Evolutionary conservation across 202 grass and related monocot genomes (phyloP), one percentile per base, ranked within the genome.

Genomic region (Zoysia matrella): DNA sequence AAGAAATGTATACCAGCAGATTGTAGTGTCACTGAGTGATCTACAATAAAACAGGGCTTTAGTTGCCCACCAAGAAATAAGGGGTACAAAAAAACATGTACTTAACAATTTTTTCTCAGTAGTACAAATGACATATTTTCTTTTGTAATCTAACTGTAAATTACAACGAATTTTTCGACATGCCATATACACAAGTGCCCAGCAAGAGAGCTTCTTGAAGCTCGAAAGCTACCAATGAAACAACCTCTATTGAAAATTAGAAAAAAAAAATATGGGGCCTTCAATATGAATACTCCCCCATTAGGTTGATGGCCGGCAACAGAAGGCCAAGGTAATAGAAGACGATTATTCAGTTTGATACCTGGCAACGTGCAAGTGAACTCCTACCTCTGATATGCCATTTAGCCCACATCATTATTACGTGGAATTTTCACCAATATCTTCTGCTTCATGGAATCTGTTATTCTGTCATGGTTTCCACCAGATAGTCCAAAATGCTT

Each of bases 121-220:
- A 77, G 67, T 73, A 89, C 52, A 55, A 13, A 43, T n/a, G 72
- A 11, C 40, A 48, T 0, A 42, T 73, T 77, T 15, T 47, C 40
- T 62, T 77, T 55, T 60, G 60, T 71, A 82, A 85, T 86, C 73
- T 54, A 77, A 77, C 40, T 62, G 53, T 60, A 73, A 82, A 36
- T 82, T 86, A 71, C 5, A 70, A 69, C 39, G 7, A 62, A 69
- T 82, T 74, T 79, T 41, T 47, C 61, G 64, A 54, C 13, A 71
- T 36, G 51, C 72, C 60, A 78, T 88, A 87, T 87, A 77, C 81
- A 91, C 80, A 86, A 74, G 54, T 14, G 18, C 39, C 65, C 83
- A 68, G 63, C 52, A 42, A 75, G 47, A 12, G 51, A 44, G 30
- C 66, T 66, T 48, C 55, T 76, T 73, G 47, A 75, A 69, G 39